phyloP scores from a whole-genome alignment of 2,329 filamentous ascomycete species.

The Aspergillus neoniger region DNA sequence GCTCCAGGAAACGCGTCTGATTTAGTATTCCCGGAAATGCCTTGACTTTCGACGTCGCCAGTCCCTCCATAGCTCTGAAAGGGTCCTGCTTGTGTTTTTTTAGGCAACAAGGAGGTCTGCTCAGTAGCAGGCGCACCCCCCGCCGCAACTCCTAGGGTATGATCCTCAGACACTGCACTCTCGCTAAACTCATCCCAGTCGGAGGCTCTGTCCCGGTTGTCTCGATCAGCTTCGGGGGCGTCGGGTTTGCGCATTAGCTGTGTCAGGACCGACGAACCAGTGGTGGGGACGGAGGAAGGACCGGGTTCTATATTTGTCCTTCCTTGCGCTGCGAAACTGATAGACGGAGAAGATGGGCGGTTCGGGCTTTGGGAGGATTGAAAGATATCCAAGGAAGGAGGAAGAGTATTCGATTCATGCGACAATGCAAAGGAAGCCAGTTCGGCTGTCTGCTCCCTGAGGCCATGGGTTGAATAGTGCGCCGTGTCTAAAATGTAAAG shows the following conservation, averaged over 20 bases:
- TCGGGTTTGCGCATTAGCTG: slow-evolving; percentile 51
- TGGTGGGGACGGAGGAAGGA: slow-evolving; percentile 23
- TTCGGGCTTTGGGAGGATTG: slow-evolving; percentile 12
- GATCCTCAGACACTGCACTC: slow-evolving; percentile 14
- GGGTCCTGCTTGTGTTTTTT: slow-evolving; percentile 30
- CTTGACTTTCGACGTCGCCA: slow-evolving; percentile 37
- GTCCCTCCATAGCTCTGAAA: slow-evolving; percentile 32
- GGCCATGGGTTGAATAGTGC: slow-evolving; percentile 71
- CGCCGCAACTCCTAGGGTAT: slow-evolving; percentile 15
- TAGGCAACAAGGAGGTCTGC: slow-evolving; percentile 39
- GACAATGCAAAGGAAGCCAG: slow-evolving; percentile 79
- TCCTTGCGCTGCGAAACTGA: slow-evolving; percentile 16
- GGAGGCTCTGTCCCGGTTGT: slow-evolving; percentile 3
- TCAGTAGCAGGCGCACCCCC: slow-evolving; percentile 35
- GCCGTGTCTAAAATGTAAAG: slow-evolving; percentile 60
- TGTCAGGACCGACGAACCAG: slow-evolving; percentile 51
- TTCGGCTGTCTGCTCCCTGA: slow-evolving; percentile 85
- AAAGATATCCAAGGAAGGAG: slow-evolving; percentile 35
- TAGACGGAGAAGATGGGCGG: slow-evolving; percentile 26
- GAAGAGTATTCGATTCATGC: slow-evolving; percentile 30
- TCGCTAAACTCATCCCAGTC: slow-evolving; percentile 21
- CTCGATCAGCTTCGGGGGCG: slow-evolving; percentile 22
- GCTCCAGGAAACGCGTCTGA: slow-evolving; percentile 19
- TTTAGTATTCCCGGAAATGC: slow-evolving; percentile 11
- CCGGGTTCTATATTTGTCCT: slow-evolving; percentile 21